A percentile compares a stretch with the other conserved stretches of the same genome.
These are phyloP conservation scores for Colletotrichum sp. DNA, from an alignment of 2,329 filamentous ascomycete genomes.

Conservation along the genomic window DNA sequence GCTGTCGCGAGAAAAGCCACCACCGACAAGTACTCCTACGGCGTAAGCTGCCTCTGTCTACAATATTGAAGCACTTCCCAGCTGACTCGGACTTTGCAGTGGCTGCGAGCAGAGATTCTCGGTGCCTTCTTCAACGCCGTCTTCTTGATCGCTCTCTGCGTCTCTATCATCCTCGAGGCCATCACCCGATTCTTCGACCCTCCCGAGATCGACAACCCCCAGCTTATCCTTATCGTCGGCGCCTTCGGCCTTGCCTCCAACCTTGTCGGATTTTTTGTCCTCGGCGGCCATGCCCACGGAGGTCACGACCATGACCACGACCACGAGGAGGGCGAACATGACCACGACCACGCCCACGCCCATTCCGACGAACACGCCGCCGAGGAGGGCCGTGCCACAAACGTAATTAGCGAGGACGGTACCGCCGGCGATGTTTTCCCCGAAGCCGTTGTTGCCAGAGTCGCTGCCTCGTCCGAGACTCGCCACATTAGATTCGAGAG, in stretches of 20 bases:
- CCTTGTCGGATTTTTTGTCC: slow-evolving; percentile 84
- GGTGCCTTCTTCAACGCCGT: slow-evolving; percentile 97
- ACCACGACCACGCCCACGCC: slow-evolving; percentile 33
- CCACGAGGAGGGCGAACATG: slow-evolving; percentile 44
- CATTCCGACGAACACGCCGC: slow-evolving; percentile 44
- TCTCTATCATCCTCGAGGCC: slow-evolving; percentile 96
- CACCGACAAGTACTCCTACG: slow-evolving; percentile 94
- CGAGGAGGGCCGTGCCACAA: slow-evolving; percentile 54
- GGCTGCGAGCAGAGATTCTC: slow-evolving; percentile 95
- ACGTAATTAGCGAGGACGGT: slow-evolving; percentile 60
- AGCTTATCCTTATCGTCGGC: slow-evolving; percentile 89
- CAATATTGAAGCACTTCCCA: neutral
- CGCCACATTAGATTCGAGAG: slow-evolving; percentile 48
- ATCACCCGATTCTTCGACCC: slow-evolving; percentile 91
- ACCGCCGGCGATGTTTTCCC: slow-evolving; percentile 67
- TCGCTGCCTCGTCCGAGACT: slow-evolving; percentile 38
- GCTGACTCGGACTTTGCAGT: slow-evolving; percentile 55
- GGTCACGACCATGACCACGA: slow-evolving; percentile 59
- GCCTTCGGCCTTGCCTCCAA: slow-evolving; percentile 87
- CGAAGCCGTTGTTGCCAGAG: slow-evolving; percentile 63
- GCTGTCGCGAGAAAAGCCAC: slow-evolving; percentile 83
- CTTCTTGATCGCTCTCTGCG: slow-evolving; percentile 93
- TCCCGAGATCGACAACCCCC: slow-evolving; percentile 83
- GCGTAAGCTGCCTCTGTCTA: slow-evolving; percentile 60
- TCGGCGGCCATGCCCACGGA: slow-evolving; percentile 89